Evolutionary conservation across 1,284 basidiomycete species (phyloP), one percentile per base, ranked within the genome.

Genomic region (Rhodotorula sp.): DNA sequence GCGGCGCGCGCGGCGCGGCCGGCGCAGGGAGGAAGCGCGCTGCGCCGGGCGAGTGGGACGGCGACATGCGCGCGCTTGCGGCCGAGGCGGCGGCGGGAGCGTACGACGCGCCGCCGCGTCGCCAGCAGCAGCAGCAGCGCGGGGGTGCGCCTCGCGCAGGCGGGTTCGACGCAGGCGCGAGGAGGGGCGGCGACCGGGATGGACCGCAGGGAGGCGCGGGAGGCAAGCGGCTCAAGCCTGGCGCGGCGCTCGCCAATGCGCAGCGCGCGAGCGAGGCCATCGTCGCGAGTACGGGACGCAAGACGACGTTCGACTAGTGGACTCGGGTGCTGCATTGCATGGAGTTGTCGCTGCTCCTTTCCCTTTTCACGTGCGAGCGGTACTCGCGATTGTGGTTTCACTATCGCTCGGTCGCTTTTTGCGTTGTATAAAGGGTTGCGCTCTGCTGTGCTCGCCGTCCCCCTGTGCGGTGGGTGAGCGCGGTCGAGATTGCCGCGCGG

Each of bases 221-320:
- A 16, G 67, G 49, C 21, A 75, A 82, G 67, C 86, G 93, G 66
- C 86, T 89, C 12, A 90, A 87, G 80, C 94, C 95, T 41, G 95
- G 95, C 67, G 95, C 93, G 8, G 93, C 93, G 8, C 86, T 97
- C 34, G 93, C 94, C 0, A 86, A 88, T 70, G 95, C 96, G 25
- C 90, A 90, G 80, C 87, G 95, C 66, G 91, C 92, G 81, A 90
- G 89, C 70, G 88, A 88, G 25, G 91, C 89, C 2, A 96, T 98
- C 78, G 85, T 97, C 10, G 89, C 90, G 45, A 84, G 85, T 74
- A 84, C 87, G 77, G 92, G 92, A n/a, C 87, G 88, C 81, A 97
- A 94, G 83, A 90, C 91, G 69, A 88, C 87, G 44, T 98, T 97
- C 80, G 78, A 79, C 5, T 78, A 73, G 45, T 45, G 21, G 41